phyloP scores from a whole-genome alignment of 371 early-diverging fungal genomes.

The Mortierella sp. region DNA sequence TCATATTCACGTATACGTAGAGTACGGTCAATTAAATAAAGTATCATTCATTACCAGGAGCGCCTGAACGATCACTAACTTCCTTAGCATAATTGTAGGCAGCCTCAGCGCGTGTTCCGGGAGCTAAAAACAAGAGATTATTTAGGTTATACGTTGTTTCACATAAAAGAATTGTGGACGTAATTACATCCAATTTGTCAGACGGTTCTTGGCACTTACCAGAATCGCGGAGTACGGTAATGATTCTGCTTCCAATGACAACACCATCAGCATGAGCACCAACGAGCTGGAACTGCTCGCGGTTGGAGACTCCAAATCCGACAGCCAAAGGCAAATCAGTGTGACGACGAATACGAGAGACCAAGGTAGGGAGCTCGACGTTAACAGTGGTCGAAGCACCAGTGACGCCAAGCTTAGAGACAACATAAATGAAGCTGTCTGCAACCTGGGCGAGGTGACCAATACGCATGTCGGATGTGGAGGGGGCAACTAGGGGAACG shows the following conservation, averaged over 20 bases:
- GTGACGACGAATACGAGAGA: constrained; percentile 83
- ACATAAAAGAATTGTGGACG: not conserved
- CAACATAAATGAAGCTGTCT: constrained; percentile 95
- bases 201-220: constrained; percentile 27
- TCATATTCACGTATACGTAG: not conserved
- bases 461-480: constrained; percentile 89
- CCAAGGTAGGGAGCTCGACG: constrained; percentile 76
- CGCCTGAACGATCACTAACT: constrained; percentile 70
- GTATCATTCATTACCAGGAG: constrained; percentile 37
- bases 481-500: constrained; percentile 95
- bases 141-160: not conserved
- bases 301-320: constrained; percentile 95
- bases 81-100: constrained; percentile 73
- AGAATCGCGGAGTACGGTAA: constrained; percentile 81
- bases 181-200: not conserved
- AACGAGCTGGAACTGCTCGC: constrained; percentile 89
- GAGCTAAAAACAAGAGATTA: constrained; percentile 29
- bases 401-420: constrained; percentile 94
- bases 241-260: constrained; percentile 93
- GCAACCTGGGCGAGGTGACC: constrained; percentile 82
- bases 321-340: constrained; percentile 91
- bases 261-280: constrained; percentile 94
- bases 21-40: not conserved
- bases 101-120: constrained; percentile 60
- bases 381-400: constrained; percentile 80